These are phyloP conservation scores for Austroboletus rostrupii DNA, from an alignment of 1,284 basidiomycete genomes.

Conservation along the genomic window DNA sequence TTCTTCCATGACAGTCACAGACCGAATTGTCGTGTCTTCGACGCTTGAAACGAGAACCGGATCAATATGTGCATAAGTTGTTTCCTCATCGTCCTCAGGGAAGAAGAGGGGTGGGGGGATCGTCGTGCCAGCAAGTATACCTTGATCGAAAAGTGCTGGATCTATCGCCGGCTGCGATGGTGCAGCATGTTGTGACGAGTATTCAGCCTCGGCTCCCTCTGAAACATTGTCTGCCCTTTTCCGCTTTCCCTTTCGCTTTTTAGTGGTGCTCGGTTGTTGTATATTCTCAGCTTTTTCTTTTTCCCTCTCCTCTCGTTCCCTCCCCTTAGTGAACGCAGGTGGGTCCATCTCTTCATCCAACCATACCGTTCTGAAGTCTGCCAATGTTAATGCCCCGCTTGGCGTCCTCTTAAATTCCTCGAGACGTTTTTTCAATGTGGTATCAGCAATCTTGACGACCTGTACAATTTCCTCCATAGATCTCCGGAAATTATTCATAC, in stretches of 20 bases:
- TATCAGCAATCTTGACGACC: slow-evolving; percentile 97
- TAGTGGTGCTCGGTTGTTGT: slow-evolving; percentile 27
- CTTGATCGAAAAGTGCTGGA: slow-evolving; percentile 41
- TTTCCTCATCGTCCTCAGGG: slow-evolving; percentile 40
- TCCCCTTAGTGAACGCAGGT: slow-evolving; percentile 79
- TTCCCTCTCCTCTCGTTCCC: slow-evolving; percentile 65
- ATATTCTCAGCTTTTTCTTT: slow-evolving; percentile 39
- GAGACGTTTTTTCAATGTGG: slow-evolving; percentile 89
- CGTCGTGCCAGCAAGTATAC: slow-evolving; percentile 33
- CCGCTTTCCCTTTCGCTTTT: slow-evolving; percentile 37
- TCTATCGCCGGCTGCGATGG: slow-evolving; percentile 38
- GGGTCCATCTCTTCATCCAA: slow-evolving; percentile 89
- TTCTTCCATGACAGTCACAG: slow-evolving; percentile 36
- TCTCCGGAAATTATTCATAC: slow-evolving; percentile 97
- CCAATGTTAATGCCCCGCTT: slow-evolving; percentile 81
- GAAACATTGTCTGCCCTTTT: slow-evolving; percentile 39
- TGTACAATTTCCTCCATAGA: slow-evolving; percentile 95
- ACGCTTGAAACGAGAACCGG: slow-evolving; percentile 44
- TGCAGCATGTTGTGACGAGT: slow-evolving; percentile 12
- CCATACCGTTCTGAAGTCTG: slow-evolving; percentile 91
- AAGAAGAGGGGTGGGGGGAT: slow-evolving; percentile 36
- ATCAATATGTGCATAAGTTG: slow-evolving; percentile 51
- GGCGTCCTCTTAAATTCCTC: slow-evolving; percentile 93
- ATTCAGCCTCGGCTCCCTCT: slow-evolving; percentile 29
- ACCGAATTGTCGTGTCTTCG: slow-evolving; percentile 13